Evolutionary conservation across 1,139 yeast species (phyloP), one percentile per base, ranked within the genome.

Genomic region (Blastobotrys apis): DNA sequence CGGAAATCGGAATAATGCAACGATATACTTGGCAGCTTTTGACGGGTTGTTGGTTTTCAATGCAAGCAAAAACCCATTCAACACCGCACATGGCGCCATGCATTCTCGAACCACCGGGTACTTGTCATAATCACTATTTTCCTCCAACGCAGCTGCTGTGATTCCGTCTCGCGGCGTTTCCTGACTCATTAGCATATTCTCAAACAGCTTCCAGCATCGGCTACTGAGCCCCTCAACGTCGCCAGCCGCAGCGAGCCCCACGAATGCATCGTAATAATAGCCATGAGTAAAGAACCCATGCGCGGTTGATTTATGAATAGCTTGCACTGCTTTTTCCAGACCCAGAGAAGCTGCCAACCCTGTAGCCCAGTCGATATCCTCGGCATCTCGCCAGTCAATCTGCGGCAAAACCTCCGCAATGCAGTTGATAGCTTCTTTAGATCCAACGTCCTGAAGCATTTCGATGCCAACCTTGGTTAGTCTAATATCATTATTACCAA

Each of bases 351-450:
- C 71, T 53, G 79, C 74, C 16, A 73, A 69, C 1, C 85, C 76
- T 42, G 85, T 66, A 25, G 83, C 78, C 94, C 94, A 84, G 59
- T 84, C 94, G 51, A 83, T 71, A 55, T 85, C 95, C 56, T 83
- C 92, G 54, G 81, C 81, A 5, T 81, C 75, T 40, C 72, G 39
- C 30, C 50, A 44, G 33, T 78, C 69, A 56, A 72, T 81, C 8
- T 65, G 66, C n/a, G 90, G 88, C 30, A 86, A 66, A 44, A 75
- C 72, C 43, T 78, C 80, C 2, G 80, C 75, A 32, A 86, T 71
- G 1, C 77, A 73, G 37, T 69, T 69, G 50, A 73, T 67, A 23
- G 78, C 62, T 21, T 49, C 50, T 5, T 26, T 33, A 6, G 52
- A 49, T n/a, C 47, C 49, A 10, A 55, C 34, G 16, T 45, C 45